Evolutionary conservation across 768 basidiomycete genomes (phyloP), one percentile per base, ranked within the genome.

Genomic region (Rhizopogon vesiculosus): DNA sequence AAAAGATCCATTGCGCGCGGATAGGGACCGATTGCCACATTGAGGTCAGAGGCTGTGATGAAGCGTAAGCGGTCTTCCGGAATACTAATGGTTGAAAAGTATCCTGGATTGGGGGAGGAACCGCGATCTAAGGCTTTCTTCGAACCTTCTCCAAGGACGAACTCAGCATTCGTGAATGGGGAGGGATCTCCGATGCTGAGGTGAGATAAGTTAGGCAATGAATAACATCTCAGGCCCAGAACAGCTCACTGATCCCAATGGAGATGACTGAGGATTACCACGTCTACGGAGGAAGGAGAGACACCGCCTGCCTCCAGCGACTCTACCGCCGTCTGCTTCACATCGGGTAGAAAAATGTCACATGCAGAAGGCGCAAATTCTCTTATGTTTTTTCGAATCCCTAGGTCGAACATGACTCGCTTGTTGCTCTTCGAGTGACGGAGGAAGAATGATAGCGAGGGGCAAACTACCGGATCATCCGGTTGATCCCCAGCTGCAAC

Each of bases 341-440:
- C 64, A 10, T 64, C 56, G 7, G 68, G 51, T 2, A 58, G 72
- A 51, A 50, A 64, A 75, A 0, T 59, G 45, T 16, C 8, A 79
- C 73, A 51, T 25, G 25, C 25, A 25, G 25, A 25, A 4, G 25
- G 25, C 25, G 25, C 25, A 4, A 70, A 75, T 4, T 67, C 74
- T 19, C 76, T 69, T 61, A 72, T 69, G 57, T 84, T 78, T 42
- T 74, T 72, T 28, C 81, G 76, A 8, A 79, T 70, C 8, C 84
- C 84, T 18, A 85, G 74, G 56, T 86, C 85, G 57, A 85, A 84
- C 0, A 83, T 58, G 51, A 81, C 62, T 31, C 70, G 75, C 12
- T 68, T 62, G 2, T 68, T 64, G 1, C 64, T 73, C 16, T 59
- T 55, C 1, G 80, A 78, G 59, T 85, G 83, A 10, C 69, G 72